phyloP scores from a whole-genome alignment of 805 yeast genomes.

The Yarrowia osloensis region DNA sequence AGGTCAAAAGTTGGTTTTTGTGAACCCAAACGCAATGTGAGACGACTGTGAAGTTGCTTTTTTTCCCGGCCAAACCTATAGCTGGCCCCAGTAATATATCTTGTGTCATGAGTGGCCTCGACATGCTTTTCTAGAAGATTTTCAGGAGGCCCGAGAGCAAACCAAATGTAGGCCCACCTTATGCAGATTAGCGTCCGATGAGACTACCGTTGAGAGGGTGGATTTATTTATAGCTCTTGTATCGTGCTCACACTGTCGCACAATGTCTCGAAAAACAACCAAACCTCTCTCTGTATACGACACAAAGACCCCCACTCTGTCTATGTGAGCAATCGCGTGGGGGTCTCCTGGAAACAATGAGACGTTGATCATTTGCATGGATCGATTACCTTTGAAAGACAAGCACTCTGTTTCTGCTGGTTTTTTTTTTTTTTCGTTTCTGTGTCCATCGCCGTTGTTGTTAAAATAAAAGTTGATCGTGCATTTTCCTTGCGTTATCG shows the following conservation, averaged over 20 bases:
- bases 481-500: neutral
- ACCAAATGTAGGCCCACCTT: neutral
- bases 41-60: neutral
- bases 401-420: no score
- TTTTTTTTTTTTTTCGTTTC: neutral
- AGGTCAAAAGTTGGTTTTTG: neutral
- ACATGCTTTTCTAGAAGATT: neutral
- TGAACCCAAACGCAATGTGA: neutral
- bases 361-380: no score
- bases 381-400: no score
- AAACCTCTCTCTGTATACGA: no score
- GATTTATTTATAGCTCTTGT: neutral
- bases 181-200: neutral
- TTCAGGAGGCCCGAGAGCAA: constrained; percentile 7
- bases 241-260: no score
- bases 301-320: no score
- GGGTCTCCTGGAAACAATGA: no score
- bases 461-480: neutral
- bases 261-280: no score
- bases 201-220: neutral
- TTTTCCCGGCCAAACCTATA: neutral
- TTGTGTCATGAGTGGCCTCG: neutral
- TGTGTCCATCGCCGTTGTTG: neutral
- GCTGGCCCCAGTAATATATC: neutral
- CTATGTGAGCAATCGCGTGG: no score